These are phyloP conservation scores for Aspergillus fijiensis DNA, from an alignment of 2,329 filamentous ascomycete species.

Conservation along the genomic window DNA sequence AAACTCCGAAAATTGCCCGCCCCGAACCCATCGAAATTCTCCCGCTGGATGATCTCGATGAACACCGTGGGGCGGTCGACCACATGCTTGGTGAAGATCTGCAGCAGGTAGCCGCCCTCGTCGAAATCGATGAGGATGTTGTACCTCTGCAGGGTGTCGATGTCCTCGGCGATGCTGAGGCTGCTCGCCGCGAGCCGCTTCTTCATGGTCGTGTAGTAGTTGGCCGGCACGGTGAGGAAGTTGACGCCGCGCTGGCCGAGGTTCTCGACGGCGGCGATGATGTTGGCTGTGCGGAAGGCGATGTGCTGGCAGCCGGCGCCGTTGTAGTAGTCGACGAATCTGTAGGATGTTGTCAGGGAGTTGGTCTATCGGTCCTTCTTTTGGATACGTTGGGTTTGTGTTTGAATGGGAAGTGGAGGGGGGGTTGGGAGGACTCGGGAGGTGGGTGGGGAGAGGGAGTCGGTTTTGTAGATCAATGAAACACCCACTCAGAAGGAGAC, in stretches of 20 bases:
- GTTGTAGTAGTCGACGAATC: slow-evolving; percentile 73
- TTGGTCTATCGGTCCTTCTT: neutral
- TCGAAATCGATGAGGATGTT: slow-evolving; percentile 92
- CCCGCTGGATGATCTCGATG: slow-evolving; percentile 86
- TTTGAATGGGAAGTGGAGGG: neutral
- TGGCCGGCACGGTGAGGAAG: slow-evolving; percentile 77
- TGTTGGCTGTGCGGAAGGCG: slow-evolving; percentile 73
- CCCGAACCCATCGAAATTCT: slow-evolving; percentile 84
- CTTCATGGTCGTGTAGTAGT: slow-evolving; percentile 76
- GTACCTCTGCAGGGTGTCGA: slow-evolving; percentile 69
- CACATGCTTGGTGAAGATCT: slow-evolving; percentile 75
- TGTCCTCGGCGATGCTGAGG: slow-evolving; percentile 67
- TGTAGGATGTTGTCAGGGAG: slow-evolving; percentile 4
- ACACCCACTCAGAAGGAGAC: too few relatives aligned
- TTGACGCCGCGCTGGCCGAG: slow-evolving; percentile 77
- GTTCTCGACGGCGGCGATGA: slow-evolving; percentile 68
- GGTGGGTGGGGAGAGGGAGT: too few relatives aligned
- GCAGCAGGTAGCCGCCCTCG: slow-evolving; percentile 75
- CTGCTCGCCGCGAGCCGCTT: slow-evolving; percentile 62
- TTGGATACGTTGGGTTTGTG: neutral
- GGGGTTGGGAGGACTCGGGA: too few relatives aligned
- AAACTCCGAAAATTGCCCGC: slow-evolving; percentile 90
- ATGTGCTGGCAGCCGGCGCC: slow-evolving; percentile 89
- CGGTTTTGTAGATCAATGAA: too few relatives aligned
- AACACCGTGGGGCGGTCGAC: slow-evolving; percentile 91